Evolutionary conservation across 1,139 yeast species (phyloP).

Genomic region (Suhomyces choctaworum): DNA sequence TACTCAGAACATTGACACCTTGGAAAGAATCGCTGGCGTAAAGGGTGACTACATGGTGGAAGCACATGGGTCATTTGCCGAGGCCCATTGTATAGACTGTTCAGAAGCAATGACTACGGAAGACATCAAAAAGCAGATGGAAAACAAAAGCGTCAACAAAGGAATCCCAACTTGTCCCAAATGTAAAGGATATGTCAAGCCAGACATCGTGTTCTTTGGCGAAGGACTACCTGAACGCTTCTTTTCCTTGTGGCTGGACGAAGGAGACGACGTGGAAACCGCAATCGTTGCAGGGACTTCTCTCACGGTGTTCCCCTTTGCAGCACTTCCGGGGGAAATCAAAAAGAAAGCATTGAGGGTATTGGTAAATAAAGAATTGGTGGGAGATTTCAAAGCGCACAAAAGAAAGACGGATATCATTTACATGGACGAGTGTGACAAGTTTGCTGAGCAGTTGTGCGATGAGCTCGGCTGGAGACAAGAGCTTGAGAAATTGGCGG

Average conservation of each 20-base stretch:
- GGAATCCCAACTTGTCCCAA: slow-evolving; percentile 51
- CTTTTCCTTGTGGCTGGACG: slow-evolving; percentile 69
- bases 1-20: slow-evolving; percentile 90
- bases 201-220: slow-evolving; percentile 92
- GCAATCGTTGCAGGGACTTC: slow-evolving; percentile 94
- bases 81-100: slow-evolving; percentile 81
- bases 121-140: slow-evolving; percentile 47
- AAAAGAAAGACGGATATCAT: slow-evolving; percentile 59
- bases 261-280: slow-evolving; percentile 58
- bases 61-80: slow-evolving; percentile 94
- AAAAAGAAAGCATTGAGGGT: slow-evolving; percentile 52
- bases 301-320: slow-evolving; percentile 86
- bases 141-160: slow-evolving; percentile 24
- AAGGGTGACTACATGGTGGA: slow-evolving; percentile 66
- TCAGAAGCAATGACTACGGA: slow-evolving; percentile 51
- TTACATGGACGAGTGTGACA: slow-evolving; percentile 63
- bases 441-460: slow-evolving; percentile 54
- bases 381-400: slow-evolving; percentile 63
- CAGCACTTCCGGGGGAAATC: slow-evolving; percentile 71
- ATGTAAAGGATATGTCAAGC: slow-evolving; percentile 81
- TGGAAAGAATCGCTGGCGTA: slow-evolving; percentile 84
- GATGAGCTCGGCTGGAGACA: slow-evolving; percentile 63
- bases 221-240: slow-evolving; percentile 74
- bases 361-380: slow-evolving; percentile 70
- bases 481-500: slow-evolving; percentile 42